These are phyloP conservation scores for Zygosaccharomyces pseudorouxii DNA, from an alignment of 805 yeast genomes.

Conservation along the genomic window DNA sequence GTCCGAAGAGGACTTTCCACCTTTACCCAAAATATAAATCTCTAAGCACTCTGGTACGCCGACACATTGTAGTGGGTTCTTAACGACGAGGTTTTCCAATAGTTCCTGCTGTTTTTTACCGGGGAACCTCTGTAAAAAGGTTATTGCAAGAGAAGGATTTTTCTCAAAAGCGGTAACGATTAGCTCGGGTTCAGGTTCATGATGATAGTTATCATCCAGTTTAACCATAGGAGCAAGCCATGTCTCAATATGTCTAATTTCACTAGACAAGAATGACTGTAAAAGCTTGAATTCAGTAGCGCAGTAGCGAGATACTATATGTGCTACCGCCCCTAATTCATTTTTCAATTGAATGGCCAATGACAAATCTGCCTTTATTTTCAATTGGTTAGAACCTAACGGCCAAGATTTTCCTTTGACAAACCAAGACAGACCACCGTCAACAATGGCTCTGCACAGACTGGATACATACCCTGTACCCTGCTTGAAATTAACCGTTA, in stretches of 20 bases:
- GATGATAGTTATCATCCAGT: constrained; percentile 35
- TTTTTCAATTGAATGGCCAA: constrained; percentile 49
- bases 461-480: constrained; percentile 41
- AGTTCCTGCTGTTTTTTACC: constrained; percentile 27
- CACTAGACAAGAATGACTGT: constrained; percentile 66
- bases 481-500: constrained; percentile 50
- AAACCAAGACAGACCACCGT: constrained; percentile 79
- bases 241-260: constrained; percentile 61
- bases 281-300: constrained; percentile 52
- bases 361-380: constrained; percentile 62
- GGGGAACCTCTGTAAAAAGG: constrained; percentile 55
- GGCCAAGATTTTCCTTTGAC: constrained; percentile 60
- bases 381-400: constrained; percentile 74
- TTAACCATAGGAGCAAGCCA: constrained; percentile 57
- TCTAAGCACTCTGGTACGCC: constrained; percentile 24
- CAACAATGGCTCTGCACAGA: constrained; percentile 48
- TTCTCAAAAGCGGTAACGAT: constrained; percentile 56
- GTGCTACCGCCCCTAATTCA: constrained; percentile 21
- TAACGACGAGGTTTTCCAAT: constrained; percentile 43
- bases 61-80: constrained; percentile 49
- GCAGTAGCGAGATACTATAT: constrained; percentile 25
- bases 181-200: constrained; percentile 33
- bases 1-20: constrained; percentile 6
- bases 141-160: constrained; percentile 69
- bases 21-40: constrained; percentile 13